Evolutionary conservation across 768 basidiomycete species (phyloP).

Genomic region (Russula emetica): DNA sequence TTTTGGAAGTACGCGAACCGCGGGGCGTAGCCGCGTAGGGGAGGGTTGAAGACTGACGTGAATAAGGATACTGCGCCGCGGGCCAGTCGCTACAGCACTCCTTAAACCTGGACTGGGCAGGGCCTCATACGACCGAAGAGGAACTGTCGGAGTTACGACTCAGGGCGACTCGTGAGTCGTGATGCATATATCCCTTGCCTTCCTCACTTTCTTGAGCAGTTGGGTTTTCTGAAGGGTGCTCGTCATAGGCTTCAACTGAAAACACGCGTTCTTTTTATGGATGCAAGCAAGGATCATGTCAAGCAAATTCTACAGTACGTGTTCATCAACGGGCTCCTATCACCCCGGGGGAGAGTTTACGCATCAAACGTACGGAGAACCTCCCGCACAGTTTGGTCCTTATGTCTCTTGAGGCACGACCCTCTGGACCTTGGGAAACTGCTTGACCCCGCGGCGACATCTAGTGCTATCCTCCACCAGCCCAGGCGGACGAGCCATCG

Average conservation of each 20-base stretch:
- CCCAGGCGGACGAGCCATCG: constrained; percentile 8
- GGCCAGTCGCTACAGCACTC: no score
- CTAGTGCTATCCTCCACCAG: neutral
- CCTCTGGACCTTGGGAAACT: neutral
- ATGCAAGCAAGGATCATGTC: neutral
- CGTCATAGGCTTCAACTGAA: constrained; percentile 5
- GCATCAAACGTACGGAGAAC: neutral
- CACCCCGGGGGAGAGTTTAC: neutral
- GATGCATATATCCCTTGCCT: constrained; percentile 5
- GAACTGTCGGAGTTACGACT: neutral
- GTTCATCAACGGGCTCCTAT: constrained; percentile 1
- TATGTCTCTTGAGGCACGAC: neutral
- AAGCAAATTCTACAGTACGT: neutral
- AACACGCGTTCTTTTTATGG: constrained; percentile 2
- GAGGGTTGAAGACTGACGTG: neutral
- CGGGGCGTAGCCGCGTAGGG: no score
- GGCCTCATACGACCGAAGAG: neutral
- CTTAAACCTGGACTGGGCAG: no score
- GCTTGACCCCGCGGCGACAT: neutral
- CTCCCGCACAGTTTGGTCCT: neutral
- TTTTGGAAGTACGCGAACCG: neutral
- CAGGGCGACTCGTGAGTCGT: neutral
- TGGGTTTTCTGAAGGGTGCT: neutral
- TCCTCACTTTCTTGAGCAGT: neutral
- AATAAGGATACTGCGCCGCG: no score